Base-by-base conservation (phyloP, 1,139 yeast species). In the Magnusiomyces tetraspermus region DNA sequence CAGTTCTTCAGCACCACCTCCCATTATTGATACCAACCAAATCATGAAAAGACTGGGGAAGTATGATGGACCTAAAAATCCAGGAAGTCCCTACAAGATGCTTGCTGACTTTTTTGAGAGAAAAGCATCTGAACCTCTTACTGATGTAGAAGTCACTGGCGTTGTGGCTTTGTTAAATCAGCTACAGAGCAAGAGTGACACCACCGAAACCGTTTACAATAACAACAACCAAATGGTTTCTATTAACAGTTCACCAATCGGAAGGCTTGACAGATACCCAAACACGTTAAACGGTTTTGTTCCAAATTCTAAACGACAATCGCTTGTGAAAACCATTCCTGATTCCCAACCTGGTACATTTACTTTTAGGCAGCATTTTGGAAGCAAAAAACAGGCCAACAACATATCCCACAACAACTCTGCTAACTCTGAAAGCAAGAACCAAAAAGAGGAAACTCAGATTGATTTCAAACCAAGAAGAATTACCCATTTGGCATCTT, bases 41-140 rank as follows among this genome's bases (percentile, higher is more conserved):
- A 28, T 28, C 33, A 28, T 28, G 33, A 11, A 36, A 36, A 36
- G 15, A 10, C 17, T 36, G 40, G 5, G 17, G 15, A 36, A 36
- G 15, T 36, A 36, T 23, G 23, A 41, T 41, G 28, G 30, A 28
- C 30, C 45, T 22, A 24, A 24, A 23, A 17, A 41, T 22, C 19
- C 45, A 21, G 15, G 33, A 23, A 44, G 47, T 23, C 51, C 51
- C 31, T 51, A 53, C 37, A 46, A 48, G 28, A 26, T 46, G 22
- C 38, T 53, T 11, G 51, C 53, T 3, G 48, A 44, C n/a, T 53
- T 53, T 42, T 53, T 53, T 38, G 46, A 48, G 28, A 28, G 42
- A 23, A 53, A 53, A 26, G 51, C 50, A 15, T n/a, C 54, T 11
- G 51, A 52, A 36, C 52, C 53, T 19, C 37, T 53, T 10, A 21